Conservation (phyloP, 768 basidiomycete genomes). For the Hypholoma sublateritium region DNA sequence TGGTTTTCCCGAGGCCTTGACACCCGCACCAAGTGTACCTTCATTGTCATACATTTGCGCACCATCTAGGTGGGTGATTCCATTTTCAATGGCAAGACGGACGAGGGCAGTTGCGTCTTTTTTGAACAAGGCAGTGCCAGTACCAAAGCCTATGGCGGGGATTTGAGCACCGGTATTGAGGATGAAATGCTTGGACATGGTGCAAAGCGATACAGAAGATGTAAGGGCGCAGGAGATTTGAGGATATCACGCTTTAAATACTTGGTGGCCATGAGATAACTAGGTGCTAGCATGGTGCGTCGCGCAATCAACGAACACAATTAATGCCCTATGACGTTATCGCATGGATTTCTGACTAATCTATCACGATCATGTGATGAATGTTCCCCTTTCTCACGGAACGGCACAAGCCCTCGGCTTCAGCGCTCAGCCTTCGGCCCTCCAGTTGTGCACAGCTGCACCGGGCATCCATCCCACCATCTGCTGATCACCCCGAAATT, state of each 20-base stretch:
- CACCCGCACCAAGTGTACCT: slow-evolving; percentile 47
- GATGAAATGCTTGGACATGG: slow-evolving; percentile 31
- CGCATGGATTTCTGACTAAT: too few relatives aligned
- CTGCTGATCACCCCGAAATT: too few relatives aligned
- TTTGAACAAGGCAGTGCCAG: slow-evolving; percentile 51
- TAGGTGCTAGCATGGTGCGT: too few relatives aligned
- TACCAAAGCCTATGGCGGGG: slow-evolving; percentile 65
- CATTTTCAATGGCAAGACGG: slow-evolving; percentile 49
- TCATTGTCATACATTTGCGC: slow-evolving; percentile 63
- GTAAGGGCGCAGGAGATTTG: slow-evolving; percentile 5
- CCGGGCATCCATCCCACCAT: too few relatives aligned
- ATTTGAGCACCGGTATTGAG: slow-evolving; percentile 56
- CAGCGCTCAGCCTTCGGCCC: too few relatives aligned
- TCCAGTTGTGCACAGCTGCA: too few relatives aligned
- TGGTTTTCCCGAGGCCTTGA: slow-evolving; percentile 48
- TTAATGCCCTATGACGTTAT: too few relatives aligned
- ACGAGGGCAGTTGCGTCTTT: slow-evolving; percentile 44
- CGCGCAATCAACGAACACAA: too few relatives aligned
- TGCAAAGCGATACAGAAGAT: slow-evolving; percentile 16
- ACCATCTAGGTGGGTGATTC: slow-evolving; percentile 64
- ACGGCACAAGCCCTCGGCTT: too few relatives aligned
- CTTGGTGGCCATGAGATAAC: neutral
- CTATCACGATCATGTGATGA: too few relatives aligned
- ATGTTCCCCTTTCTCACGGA: too few relatives aligned
- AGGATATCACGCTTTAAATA: neutral